Conservation (phyloP, 257 asterid species). For the Capsicum baccatum region DNA sequence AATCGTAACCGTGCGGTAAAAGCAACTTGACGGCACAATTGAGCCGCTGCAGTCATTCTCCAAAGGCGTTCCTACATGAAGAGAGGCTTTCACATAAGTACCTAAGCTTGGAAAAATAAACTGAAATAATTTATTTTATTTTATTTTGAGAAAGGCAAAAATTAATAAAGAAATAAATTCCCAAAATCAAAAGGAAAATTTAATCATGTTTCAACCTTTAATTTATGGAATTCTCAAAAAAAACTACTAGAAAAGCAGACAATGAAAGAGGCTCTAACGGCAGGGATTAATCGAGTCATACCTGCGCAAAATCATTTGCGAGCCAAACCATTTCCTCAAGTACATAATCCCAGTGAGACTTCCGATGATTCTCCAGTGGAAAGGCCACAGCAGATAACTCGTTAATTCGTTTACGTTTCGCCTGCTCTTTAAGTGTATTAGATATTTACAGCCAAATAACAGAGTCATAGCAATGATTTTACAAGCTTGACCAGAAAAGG, state of each 20-base stretch:
- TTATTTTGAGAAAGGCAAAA: no score
- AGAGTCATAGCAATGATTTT: conserved; percentile 25
- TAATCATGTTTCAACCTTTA: conserved; percentile 6
- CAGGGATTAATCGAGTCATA: conserved; percentile 38
- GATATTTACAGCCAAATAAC: conserved; percentile 42
- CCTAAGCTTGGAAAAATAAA: conserved; percentile 30
- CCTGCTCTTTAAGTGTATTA: conserved; percentile 65
- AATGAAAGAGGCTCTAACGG: background rate
- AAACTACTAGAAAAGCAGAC: conserved; percentile 29
- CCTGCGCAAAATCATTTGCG: conserved; percentile 99
- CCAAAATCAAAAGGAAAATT: conserved; percentile 22
- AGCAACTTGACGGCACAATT: conserved; percentile 62
- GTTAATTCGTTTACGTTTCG: conserved; percentile 73
- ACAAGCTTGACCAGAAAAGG: conserved; percentile 6
- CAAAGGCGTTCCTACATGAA: conserved; percentile 82
- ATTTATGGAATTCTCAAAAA: background rate
- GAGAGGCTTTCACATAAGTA: conserved; percentile 25
- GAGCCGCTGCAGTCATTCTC: conserved; percentile 80
- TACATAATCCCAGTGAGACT: conserved; percentile 90
- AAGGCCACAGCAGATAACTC: conserved; percentile 61
- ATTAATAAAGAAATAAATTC: conserved; percentile 8
- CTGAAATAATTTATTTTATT: background rate
- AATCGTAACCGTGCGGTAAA: conserved; percentile 53
- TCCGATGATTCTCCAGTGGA: conserved; percentile 47
- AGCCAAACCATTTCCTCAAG: conserved; percentile 98